Evolutionary conservation across 2,329 filamentous ascomycete genomes (phyloP), one percentile per base, ranked within the genome.

Genomic region (Drechmeria coniospora): DNA sequence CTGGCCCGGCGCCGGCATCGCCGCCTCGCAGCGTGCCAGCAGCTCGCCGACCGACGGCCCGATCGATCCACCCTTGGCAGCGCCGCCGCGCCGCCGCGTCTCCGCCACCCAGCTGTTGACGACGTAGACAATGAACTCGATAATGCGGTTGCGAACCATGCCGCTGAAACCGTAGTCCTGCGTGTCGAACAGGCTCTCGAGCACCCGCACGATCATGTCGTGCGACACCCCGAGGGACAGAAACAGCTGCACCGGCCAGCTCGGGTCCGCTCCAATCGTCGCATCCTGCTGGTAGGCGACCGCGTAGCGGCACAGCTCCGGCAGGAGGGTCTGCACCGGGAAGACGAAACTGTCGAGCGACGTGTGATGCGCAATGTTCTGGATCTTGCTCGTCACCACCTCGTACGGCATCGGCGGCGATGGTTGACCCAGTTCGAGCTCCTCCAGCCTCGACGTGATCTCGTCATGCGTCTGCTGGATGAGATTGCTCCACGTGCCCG

Each of bases 401-500:
- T 87, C 80, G 53, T 79, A 87, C 0, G 79, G 76, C 23, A 69
- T 54, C 2, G 50, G 64, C 32, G 49, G 63, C 3, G 47, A 47
- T 3, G 50, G 50, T 28, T 50, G 45, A 16, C 44, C 52, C 15
- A 42, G 42, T 27, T 40, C 51, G 12, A 65, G 68, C 32, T 61
- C 42, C 16, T 55, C 52, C 9, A 52, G 41, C 18, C 57, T 53
- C 22, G 60, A 54, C 28, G 56, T 52, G 14, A 65, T 52, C 13
- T 71, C 64, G 16, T 64, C 55, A 44, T 87, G 79, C 5, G 74
- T 72, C 36, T 75, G 67, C 32, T 80, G 68, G 35, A 98, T 73
- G 13, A 94, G 63, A 41, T 77, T 76, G 44, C 74, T 66, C 90
- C 90, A 98, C 4, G 83, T 92, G 22, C 75, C 65, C 30, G 69